phyloP scores from a whole-genome alignment of 768 basidiomycete species.

The Phanerodontia chrysosporium region DNA sequence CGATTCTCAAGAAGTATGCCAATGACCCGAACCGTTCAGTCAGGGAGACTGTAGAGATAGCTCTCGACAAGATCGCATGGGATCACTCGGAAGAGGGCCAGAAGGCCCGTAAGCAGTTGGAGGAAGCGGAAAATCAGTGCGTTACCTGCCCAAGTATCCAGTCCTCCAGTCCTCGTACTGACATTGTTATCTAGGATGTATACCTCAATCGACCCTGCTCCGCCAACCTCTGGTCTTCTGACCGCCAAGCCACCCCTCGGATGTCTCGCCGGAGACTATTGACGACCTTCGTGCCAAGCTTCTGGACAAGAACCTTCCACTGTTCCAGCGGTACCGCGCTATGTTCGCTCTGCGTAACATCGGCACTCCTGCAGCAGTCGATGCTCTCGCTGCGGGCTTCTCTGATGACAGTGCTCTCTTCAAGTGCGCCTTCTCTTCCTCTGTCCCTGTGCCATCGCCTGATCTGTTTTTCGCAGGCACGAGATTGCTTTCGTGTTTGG shows the following conservation, averaged over 20 bases:
- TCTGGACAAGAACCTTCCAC: conserved; percentile 59
- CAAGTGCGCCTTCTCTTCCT: conserved; percentile 53
- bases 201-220: conserved; percentile 88
- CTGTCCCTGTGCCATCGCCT: neutral
- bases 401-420: conserved; percentile 86
- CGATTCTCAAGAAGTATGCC: conserved; percentile 67
- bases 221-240: conserved; percentile 64
- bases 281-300: conserved; percentile 54
- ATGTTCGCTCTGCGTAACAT: conserved; percentile 98
- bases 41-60: conserved; percentile 96
- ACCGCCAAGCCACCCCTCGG: conserved; percentile 48
- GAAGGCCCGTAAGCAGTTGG: conserved; percentile 30
- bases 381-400: conserved; percentile 90
- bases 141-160: neutral
- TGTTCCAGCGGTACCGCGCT: conserved; percentile 93
- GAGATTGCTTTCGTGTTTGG: conserved; percentile 99
- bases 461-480: conserved; percentile 50
- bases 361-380: conserved; percentile 78
- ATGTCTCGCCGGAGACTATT: conserved; percentile 45
- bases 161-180: neutral
- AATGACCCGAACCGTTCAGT: conserved; percentile 70
- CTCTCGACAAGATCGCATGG: conserved; percentile 92
- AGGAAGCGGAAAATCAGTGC: conserved; percentile 2
- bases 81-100: conserved; percentile 75
- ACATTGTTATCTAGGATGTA: conserved; percentile 49